These are phyloP conservation scores for Endogone sp. DNA, from an alignment of 192 early-diverging fungal genomes.

Conservation along the genomic window DNA sequence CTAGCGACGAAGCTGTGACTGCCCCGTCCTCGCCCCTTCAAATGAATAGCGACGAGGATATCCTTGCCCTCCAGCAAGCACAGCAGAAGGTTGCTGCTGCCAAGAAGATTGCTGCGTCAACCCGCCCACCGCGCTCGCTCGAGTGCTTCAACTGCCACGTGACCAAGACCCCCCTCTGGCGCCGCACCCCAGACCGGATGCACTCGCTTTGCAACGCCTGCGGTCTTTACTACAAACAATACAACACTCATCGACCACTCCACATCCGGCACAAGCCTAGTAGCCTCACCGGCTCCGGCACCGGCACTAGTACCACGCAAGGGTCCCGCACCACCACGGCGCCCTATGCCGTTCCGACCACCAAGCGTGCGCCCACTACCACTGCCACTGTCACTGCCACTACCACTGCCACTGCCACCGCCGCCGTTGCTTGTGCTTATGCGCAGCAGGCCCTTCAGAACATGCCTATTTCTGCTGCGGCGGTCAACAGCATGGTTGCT, in stretches of 20 bases:
- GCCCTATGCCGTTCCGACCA: not conserved
- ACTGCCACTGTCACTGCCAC: conserved; percentile 17
- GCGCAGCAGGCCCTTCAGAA: not conserved
- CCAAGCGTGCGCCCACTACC: not conserved
- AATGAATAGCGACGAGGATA: not conserved
- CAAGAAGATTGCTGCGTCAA: conserved; percentile 30
- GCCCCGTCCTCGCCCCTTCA: not conserved
- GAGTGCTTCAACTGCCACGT: conserved; percentile 78
- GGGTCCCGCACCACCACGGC: too few species aligned
- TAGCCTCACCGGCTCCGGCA: conserved; percentile 19
- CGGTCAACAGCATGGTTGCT: not conserved
- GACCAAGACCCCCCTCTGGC: conserved; percentile 75
- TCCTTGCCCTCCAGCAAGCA: not conserved
- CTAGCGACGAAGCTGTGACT: conserved; percentile 1
- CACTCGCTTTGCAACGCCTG: conserved; percentile 88
- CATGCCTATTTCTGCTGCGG: not conserved
- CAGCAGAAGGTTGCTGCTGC: conserved; percentile 30
- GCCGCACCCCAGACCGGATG: conserved; percentile 67
- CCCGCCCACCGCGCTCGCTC: conserved; percentile 41
- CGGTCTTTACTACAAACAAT: conserved; percentile 64
- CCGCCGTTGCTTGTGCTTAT: not conserved
- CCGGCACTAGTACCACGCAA: conserved; percentile 10
- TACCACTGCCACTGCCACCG: not conserved
- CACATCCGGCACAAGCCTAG: conserved; percentile 52
- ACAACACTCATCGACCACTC: conserved; percentile 53